A percentile compares a stretch with the other conserved stretches of the same genome.
These are phyloP conservation scores for Suillus paluster DNA, from an alignment of 768 basidiomycete species.

Conservation along the genomic window DNA sequence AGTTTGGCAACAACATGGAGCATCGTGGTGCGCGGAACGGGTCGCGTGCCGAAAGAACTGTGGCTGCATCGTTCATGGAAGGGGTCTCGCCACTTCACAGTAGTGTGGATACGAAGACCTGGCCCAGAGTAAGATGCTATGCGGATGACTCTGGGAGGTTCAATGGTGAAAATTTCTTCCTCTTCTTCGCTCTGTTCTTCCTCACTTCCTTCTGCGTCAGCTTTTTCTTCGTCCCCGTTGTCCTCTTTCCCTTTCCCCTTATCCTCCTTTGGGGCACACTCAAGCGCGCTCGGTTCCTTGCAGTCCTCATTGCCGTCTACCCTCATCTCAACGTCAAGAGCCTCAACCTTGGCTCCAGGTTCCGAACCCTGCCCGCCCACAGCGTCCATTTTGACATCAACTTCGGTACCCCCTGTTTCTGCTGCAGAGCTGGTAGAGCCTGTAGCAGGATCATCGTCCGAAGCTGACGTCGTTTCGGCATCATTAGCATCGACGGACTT, in stretches of 20 bases:
- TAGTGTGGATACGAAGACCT: slow-evolving; percentile 20
- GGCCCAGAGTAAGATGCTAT: background rate
- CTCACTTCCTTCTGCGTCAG: background rate
- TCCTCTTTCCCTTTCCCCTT: slow-evolving; percentile 3
- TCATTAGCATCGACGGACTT: background rate
- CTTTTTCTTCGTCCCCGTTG: background rate
- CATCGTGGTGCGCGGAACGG: slow-evolving; percentile 34
- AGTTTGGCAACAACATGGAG: slow-evolving; percentile 52
- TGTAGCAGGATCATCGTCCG: too few species aligned
- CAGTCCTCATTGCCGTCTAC: background rate
- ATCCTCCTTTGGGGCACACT: background rate
- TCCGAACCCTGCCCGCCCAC: background rate
- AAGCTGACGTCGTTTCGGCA: background rate
- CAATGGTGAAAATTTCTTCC: background rate
- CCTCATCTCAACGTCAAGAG: background rate
- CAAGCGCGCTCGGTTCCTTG: background rate
- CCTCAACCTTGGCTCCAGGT: background rate
- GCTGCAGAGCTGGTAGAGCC: background rate
- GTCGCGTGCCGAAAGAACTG: rapidly evolving
- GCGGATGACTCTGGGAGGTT: background rate
- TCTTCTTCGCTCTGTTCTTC: background rate
- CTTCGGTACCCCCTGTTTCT: background rate
- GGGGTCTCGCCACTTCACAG: slow-evolving; percentile 17
- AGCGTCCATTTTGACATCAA: background rate
- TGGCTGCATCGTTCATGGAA: slow-evolving; percentile 12